Conservation (phyloP, 441 rosid species). For the Erodium trifolium region DNA sequence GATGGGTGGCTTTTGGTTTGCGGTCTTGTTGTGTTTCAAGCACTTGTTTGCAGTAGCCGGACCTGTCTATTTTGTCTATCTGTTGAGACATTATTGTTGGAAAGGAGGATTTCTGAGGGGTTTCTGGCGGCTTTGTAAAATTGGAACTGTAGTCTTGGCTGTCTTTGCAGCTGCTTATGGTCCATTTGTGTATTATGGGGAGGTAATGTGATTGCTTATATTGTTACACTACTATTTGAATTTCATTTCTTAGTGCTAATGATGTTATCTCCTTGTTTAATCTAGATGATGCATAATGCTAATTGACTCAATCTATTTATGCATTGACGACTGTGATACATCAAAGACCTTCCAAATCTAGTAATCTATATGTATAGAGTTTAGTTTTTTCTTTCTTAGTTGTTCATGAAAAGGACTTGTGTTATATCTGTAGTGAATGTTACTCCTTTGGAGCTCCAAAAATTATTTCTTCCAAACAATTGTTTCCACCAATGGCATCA, state of each 20-base stretch:
- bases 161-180: slow-evolving; percentile 65
- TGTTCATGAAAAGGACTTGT: background rate
- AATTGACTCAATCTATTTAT: background rate
- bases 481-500: background rate
- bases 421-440: background rate
- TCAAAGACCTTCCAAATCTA: no score
- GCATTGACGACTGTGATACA: no score
- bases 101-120: slow-evolving; percentile 40
- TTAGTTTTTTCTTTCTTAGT: no score
- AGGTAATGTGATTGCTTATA: slow-evolving; percentile 33
- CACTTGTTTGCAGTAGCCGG: slow-evolving; percentile 94
- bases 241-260: background rate
- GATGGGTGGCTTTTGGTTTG: slow-evolving; percentile 71
- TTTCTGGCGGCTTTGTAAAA: slow-evolving; percentile 34
- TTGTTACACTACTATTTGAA: background rate
- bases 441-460: background rate
- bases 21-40: slow-evolving; percentile 70
- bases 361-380: no score
- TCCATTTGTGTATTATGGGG: slow-evolving; percentile 65
- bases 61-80: slow-evolving; percentile 77
- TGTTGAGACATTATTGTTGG: slow-evolving; percentile 79
- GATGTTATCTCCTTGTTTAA: background rate
- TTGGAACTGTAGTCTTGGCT: slow-evolving; percentile 57
- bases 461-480: background rate
- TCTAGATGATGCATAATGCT: background rate